These are phyloP conservation scores for Lentinula lateritia DNA, from an alignment of 768 basidiomycete genomes.

Conservation along the genomic window DNA sequence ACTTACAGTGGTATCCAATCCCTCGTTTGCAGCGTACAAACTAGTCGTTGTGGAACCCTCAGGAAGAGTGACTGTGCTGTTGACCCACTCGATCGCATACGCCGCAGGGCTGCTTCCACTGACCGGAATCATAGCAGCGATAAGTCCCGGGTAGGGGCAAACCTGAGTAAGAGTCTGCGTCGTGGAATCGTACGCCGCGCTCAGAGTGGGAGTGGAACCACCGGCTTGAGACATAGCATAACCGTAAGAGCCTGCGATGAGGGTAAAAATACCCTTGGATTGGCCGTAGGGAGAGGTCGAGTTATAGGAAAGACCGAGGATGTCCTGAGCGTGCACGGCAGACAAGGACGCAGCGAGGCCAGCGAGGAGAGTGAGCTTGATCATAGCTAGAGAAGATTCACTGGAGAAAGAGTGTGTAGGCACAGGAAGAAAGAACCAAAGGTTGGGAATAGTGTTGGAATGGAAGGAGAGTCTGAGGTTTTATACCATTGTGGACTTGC, in stretches of 20 bases:
- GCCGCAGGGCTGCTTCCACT: background rate
- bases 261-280: background rate
- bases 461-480: background rate
- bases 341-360: background rate
- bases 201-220: background rate
- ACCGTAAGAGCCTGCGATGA: background rate
- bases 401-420: background rate
- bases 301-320: background rate
- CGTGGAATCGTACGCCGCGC: background rate
- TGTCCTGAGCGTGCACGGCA: background rate
- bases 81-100: background rate
- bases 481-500: background rate
- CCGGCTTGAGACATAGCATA: background rate
- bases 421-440: background rate
- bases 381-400: background rate
- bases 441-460: background rate
- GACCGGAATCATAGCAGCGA: slow-evolving; percentile 1
- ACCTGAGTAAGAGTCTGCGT: background rate
- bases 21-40: background rate
- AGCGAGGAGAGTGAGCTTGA: background rate
- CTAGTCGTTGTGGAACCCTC: background rate
- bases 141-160: background rate
- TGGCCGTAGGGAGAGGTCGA: background rate
- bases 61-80: background rate
- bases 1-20: background rate